Base-by-base conservation (phyloP, 1,284 basidiomycete species). In the Apiotrichum veenhuisii region DNA sequence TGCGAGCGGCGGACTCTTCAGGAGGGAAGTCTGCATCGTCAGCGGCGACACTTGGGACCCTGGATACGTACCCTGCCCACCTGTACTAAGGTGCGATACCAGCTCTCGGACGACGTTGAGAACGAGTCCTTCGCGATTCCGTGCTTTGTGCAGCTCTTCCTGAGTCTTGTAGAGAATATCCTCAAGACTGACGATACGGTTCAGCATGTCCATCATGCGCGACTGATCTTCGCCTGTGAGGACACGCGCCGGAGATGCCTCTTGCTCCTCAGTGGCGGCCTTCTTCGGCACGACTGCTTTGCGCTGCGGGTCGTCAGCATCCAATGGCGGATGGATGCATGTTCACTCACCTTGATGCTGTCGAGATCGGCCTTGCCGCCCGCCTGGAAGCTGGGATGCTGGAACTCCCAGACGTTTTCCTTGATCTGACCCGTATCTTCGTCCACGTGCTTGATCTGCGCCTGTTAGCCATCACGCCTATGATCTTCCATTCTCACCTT, bases 311-410 rank as follows among this genome's bases (percentile, higher is more conserved):
- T 10, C 23, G 48, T 49, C 25, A 49, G 22, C n/a, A n/a, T n/a
- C n/a, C n/a, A n/a, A n/a, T n/a, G n/a, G n/a, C n/a, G n/a, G n/a
- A n/a, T 3, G 23, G 25, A 38, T 50, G 14, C 30, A 22, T 18
- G 18, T n/a, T 15, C 11, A 55, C 69, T 50, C 37, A 73, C 75
- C 78, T 93, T 93, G 79, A 97, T 96, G 68, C 91, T 90, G 73
- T 97, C 92, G 50, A 97, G 84, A 17, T 86, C 86, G 53, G 90
- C 86, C 46, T 86, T 85, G 34, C 89, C 81, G 74, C 93, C 88
- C 10, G 90, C 85, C 65, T 89, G 88, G 75, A 98, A 98, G 71
- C 92, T 88, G 7, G 93, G 91, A 75, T 98, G 94, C 52, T 88
- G 85, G 75, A 98, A 98, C 30, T 93, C 95, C 94, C 95, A 98